Evolutionary conservation across 768 basidiomycete species (phyloP), one percentile per base, ranked within the genome.

Genomic region (Phylloporus arenicola): DNA sequence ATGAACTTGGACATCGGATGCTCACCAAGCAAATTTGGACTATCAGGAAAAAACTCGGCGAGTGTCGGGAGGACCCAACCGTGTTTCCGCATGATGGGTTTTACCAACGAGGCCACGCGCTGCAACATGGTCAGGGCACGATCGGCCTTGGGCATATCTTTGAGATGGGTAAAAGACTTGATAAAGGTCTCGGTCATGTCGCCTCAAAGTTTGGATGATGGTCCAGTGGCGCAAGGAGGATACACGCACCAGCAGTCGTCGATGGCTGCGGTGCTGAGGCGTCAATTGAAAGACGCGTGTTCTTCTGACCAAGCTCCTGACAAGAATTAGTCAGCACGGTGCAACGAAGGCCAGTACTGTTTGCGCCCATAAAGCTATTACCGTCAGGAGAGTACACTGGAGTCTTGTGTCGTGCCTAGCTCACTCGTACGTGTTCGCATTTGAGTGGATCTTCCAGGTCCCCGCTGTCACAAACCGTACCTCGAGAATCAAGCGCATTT

Each of bases 81-180:
- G 57, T 85, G 85, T 57, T 84, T 89, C 50, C 83, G 75, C 93
- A 96, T 96, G 56, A 97, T 92, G 7, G 94, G 94, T 66, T 93
- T 94, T 44, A 95, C 91, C 43, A 90, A 75, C 2, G 84, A 83
- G 1, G 86, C 84, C 27, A 89, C 75, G 54, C 77, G 76, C 57
- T 86, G 78, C 33, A 93, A 75, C 63, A 88, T 72, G 14, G 73
- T 64, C 38, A 90, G 73, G 16, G 91, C 89, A 34, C 79, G 75
- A 54, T 86, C 79, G 39, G 82, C 77, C 57, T 80, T 78, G 34
- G 84, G 84, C 60, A 75, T 76, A 50, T 77, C 78, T 53, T 81
- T 86, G 54, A 92, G 75, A 64, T 88, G 83, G 17, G 82, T 83
- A 55, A 85, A 84, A 0, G 84, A 78, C 57, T 79, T 72, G 52